Evolutionary conservation across 768 basidiomycete species (phyloP), one percentile per base, ranked within the genome.

Genomic region (Coprinopsis strossmayeri): DNA sequence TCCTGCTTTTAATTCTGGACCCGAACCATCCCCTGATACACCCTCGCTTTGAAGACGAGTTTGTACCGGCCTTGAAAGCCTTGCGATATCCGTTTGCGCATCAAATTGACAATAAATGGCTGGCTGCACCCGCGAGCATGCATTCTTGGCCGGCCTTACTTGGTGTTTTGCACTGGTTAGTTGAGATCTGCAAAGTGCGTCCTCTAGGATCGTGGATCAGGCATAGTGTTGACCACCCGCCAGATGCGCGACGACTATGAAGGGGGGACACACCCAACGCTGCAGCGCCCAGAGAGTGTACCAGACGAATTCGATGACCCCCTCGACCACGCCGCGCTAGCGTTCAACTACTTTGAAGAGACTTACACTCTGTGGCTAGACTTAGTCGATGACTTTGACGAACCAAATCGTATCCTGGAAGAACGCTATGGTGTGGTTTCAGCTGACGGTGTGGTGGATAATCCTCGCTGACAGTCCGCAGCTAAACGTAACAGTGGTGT

Each of bases 101-200:
- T 44, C 75, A 79, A 49, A 76, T 97, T 15, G 89, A 91, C 55
- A 82, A 83, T 45, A 93, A 89, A 54, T 91, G 89, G 77, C 66
- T 98, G 3, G 84, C 84, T 5, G 85, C 93, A 1, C 88, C 92
- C 0, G 94, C 90, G 0, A 86, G 84, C 46, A 85, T 87, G 71
- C 87, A 91, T 65, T 83, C 86, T n/a, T 98, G 95, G 96, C 90
- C 91, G 0, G 72, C 80, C 18, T 66, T 96, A 21, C 71, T 98
- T 13, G 95, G 88, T 18, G 87, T 89, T 59, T 62, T 98, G 27
- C 87, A 94, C 64, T 99, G 96, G 96, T 68, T 99, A 12, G 89
- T 88, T 5, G 84, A 90, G 57, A 64, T 90, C 55, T 84, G 87
- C 58, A 86, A 84, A 69, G 95, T 94, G 57, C 23, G 72, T 61